Percentiles rank a stretch among this genome's conserved stretches.
These are phyloP conservation scores for Aspergillus diversus DNA, from an alignment of 495 filamentous ascomycete genomes.

Conservation along the genomic window DNA sequence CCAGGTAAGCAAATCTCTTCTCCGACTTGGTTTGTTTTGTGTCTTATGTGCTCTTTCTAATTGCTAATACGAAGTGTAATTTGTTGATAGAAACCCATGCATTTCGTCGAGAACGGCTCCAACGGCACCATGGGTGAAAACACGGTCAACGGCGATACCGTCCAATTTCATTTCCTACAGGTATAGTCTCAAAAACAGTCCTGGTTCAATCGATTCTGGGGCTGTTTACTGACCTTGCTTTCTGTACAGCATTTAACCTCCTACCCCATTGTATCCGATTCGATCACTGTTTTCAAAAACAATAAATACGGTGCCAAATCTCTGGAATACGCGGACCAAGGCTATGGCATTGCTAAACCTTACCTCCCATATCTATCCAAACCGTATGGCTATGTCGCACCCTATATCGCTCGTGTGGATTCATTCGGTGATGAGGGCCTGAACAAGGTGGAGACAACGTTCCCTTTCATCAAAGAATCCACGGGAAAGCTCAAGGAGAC, in stretches of 20 bases:
- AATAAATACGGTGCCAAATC: conserved; percentile 82
- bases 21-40: not conserved
- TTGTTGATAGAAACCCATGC: conserved; percentile 36
- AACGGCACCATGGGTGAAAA: conserved; percentile 44
- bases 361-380: conserved; percentile 75
- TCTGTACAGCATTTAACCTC: conserved; percentile 71
- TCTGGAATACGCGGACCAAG: conserved; percentile 67
- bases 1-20: not conserved
- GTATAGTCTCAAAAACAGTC: conserved; percentile 47
- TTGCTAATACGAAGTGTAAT: not conserved
- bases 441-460: conserved; percentile 70
- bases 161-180: conserved; percentile 66
- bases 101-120: conserved; percentile 41
- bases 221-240: conserved; percentile 9
- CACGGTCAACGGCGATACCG: conserved; percentile 68
- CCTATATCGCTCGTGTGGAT: conserved; percentile 84
- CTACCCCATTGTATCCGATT: conserved; percentile 84
- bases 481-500: conserved; percentile 73
- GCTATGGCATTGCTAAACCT: conserved; percentile 72
- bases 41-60: not conserved
- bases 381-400: conserved; percentile 76
- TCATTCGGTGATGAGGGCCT: conserved; percentile 76
- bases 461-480: conserved; percentile 89
- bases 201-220: conserved; percentile 11
- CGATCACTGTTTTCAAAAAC: conserved; percentile 73